Evolutionary conservation across 257 asterid species (phyloP).

Genomic region (Eucommia ulmoides): DNA sequence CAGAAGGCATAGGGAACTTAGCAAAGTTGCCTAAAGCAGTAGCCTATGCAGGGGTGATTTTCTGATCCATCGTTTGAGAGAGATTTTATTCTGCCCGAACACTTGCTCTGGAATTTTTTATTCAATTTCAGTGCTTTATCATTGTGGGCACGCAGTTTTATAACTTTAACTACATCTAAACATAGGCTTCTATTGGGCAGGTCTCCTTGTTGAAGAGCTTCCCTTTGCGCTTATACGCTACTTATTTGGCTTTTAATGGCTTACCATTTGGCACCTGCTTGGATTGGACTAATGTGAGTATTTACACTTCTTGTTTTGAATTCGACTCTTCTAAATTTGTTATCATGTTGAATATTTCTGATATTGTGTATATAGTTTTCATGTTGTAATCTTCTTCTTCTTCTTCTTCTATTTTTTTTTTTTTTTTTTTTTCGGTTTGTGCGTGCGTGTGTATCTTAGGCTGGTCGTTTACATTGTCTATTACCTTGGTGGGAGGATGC

Average conservation of each 20-base stretch:
- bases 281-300: constrained; percentile 81
- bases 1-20: constrained; percentile 88
- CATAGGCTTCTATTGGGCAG: constrained; percentile 28
- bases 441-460: no score
- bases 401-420: not conserved
- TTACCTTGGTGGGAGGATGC: constrained; percentile 98
- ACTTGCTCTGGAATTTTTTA: no score
- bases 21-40: constrained; percentile 58
- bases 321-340: no score
- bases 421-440: no score
- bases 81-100: no score
- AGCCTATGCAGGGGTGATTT: constrained; percentile 84
- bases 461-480: constrained; percentile 77
- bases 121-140: no score
- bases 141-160: not conserved
- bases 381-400: not conserved
- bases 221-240: constrained; percentile 64
- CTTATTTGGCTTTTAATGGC: constrained; percentile 45
- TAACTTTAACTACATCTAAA: constrained; percentile 3
- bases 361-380: not conserved
- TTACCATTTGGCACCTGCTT: constrained; percentile 40
- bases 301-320: not conserved
- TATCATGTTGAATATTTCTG: no score
- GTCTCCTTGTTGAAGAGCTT: constrained; percentile 51
- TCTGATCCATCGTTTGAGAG: no score